Conservation (phyloP, 2,329 filamentous ascomycete species). For the Ceratocystis albifundus region DNA sequence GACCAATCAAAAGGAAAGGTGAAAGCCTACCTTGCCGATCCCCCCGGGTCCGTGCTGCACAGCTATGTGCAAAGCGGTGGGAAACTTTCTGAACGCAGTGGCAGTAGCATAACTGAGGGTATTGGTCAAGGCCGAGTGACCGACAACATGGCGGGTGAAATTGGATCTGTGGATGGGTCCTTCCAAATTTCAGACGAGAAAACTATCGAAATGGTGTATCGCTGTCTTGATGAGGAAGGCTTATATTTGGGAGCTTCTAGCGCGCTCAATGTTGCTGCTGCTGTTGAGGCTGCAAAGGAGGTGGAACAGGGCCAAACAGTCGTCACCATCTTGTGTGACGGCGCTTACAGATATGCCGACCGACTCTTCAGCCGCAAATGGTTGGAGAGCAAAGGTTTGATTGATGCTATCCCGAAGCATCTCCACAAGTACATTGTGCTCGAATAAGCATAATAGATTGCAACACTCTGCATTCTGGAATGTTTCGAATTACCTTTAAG, state of each 20-base stretch:
- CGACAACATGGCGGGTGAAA: slow-evolving; percentile 81
- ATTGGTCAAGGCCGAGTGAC: slow-evolving; percentile 95
- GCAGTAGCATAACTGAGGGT: slow-evolving; percentile 89
- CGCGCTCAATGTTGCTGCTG: slow-evolving; percentile 87
- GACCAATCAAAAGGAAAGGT: slow-evolving; percentile 65
- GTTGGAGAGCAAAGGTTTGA: slow-evolving; percentile 74
- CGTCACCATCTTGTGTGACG: slow-evolving; percentile 88
- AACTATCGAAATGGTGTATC: slow-evolving; percentile 95
- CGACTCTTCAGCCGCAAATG: slow-evolving; percentile 84
- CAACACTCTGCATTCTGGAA: background rate
- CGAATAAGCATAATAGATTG: slow-evolving; percentile 40
- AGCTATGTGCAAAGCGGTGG: slow-evolving; percentile 81
- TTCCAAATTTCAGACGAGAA: slow-evolving; percentile 81
- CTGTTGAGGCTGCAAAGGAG: slow-evolving; percentile 84
- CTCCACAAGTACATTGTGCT: slow-evolving; percentile 91
- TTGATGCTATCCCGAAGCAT: slow-evolving; percentile 69
- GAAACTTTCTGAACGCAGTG: slow-evolving; percentile 65
- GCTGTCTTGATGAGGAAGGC: slow-evolving; percentile 90
- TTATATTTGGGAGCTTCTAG: slow-evolving; percentile 91
- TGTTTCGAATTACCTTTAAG: background rate
- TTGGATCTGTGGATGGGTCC: slow-evolving; percentile 73
- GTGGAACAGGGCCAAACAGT: slow-evolving; percentile 81
- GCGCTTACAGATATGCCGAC: slow-evolving; percentile 95
- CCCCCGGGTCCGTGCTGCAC: slow-evolving; percentile 84
- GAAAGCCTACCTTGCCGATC: slow-evolving; percentile 83